A percentile compares a stretch with the other conserved stretches of the same genome.
phyloP scores from a whole-genome alignment of 192 early-diverging fungal species.

The Coemansia sp. region DNA sequence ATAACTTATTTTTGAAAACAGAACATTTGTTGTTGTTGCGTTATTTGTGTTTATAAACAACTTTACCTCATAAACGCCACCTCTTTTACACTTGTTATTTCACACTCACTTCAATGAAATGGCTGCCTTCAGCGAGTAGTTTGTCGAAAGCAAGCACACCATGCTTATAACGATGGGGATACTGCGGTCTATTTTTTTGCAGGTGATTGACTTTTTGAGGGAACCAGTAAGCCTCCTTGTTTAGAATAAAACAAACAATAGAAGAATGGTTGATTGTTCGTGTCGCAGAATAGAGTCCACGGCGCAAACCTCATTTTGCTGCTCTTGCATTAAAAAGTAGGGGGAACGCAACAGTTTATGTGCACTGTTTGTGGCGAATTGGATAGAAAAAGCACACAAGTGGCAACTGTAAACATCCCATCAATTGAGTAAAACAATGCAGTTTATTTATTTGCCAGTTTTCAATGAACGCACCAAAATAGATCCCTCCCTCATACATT shows the following conservation, averaged over 20 bases:
- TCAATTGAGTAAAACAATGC: not conserved
- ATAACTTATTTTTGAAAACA: constrained; percentile 2
- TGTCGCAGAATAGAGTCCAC: not conserved
- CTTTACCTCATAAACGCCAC: too few relatives aligned
- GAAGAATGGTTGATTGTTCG: not conserved
- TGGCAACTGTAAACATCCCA: not conserved
- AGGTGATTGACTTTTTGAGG: not conserved
- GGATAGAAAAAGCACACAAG: not conserved
- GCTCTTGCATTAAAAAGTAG: not conserved
- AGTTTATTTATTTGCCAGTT: too few relatives aligned
- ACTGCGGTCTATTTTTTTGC: not conserved
- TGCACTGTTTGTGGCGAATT: too few relatives aligned
- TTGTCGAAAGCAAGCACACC: too few relatives aligned
- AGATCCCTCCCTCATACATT: not conserved
- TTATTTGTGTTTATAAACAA: too few relatives aligned
- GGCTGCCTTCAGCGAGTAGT: too few relatives aligned
- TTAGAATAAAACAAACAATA: not conserved
- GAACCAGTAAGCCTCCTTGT: not conserved
- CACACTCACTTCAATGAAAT: too few relatives aligned
- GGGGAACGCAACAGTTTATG: not conserved
- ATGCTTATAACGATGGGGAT: not conserved
- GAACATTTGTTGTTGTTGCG: not conserved
- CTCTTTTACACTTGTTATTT: too few relatives aligned
- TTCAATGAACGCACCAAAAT: too few relatives aligned
- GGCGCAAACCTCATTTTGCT: not conserved